These are phyloP conservation scores for Tulasnella sp. DNA, from an alignment of 768 basidiomycete species.

Conservation along the genomic window DNA sequence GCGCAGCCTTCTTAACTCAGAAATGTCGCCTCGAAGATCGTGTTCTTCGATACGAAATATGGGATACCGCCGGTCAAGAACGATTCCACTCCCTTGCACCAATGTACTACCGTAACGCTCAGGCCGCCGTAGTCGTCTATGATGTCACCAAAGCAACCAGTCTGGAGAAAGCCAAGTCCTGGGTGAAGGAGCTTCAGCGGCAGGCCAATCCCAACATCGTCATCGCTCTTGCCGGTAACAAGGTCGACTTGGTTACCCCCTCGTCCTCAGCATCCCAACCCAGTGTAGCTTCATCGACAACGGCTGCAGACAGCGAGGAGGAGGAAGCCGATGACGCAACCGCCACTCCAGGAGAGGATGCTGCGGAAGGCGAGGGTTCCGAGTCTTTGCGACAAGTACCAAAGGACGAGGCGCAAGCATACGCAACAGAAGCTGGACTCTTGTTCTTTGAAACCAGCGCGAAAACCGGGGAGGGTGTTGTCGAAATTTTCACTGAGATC, in stretches of 20 bases:
- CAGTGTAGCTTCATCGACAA: conserved; percentile 29
- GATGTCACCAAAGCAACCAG: conserved; percentile 94
- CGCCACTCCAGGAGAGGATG: conserved; percentile 61
- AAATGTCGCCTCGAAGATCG: conserved; percentile 93
- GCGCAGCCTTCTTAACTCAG: conserved; percentile 90
- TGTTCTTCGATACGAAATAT: conserved; percentile 87
- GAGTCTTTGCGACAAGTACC: conserved; percentile 82
- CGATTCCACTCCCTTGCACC: conserved; percentile 97
- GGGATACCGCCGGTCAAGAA: conserved; percentile 94
- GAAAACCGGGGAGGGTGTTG: conserved; percentile 90
- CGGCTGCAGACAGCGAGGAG: conserved; percentile 50
- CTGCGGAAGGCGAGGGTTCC: conserved; percentile 35
- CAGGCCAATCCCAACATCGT: conserved; percentile 99
- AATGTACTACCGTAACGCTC: conserved; percentile 98
- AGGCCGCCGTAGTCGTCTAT: conserved; percentile 96
- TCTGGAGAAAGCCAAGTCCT: conserved; percentile 96
- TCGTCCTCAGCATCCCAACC: conserved; percentile 30
- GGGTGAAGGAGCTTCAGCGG: conserved; percentile 98
- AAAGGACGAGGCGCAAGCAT: conserved; percentile 89
- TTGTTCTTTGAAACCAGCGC: conserved; percentile 97
- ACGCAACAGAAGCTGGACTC: conserved; percentile 86
- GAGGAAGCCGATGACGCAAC: conserved; percentile 91
- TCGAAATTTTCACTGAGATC: conserved; percentile 96
- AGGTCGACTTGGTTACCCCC: conserved; percentile 64
- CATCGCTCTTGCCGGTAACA: conserved; percentile 96